These are phyloP conservation scores for Paradendryphiella salina DNA, from an alignment of 2,329 filamentous ascomycete species.

Conservation along the genomic window DNA sequence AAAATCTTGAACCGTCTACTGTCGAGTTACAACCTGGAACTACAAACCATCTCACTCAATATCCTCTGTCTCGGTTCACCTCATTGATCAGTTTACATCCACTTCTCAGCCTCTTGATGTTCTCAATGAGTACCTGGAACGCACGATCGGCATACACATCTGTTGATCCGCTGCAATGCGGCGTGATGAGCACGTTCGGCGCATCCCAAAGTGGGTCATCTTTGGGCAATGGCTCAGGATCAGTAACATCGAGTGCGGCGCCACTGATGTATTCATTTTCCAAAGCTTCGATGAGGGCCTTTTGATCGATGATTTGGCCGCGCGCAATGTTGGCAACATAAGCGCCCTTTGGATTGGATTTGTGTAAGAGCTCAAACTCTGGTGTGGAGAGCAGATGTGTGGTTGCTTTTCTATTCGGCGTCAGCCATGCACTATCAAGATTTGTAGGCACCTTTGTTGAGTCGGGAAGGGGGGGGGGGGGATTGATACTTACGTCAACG, in stretches of 20 bases:
- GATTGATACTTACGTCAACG: slow-evolving; percentile 53
- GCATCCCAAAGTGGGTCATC: slow-evolving; percentile 71
- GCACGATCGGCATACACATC: slow-evolving; percentile 60
- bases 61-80: slow-evolving; percentile 63
- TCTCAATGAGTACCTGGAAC: slow-evolving; percentile 61
- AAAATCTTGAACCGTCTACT: neutral
- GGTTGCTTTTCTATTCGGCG: slow-evolving; percentile 49
- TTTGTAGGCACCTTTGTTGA: neutral
- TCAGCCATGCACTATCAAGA: neutral
- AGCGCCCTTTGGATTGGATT: slow-evolving; percentile 50
- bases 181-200: slow-evolving; percentile 70
- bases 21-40: neutral
- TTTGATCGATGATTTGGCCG: slow-evolving; percentile 64
- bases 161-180: slow-evolving; percentile 62
- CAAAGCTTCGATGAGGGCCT: slow-evolving; percentile 66
- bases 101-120: slow-evolving; percentile 57
- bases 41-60: slow-evolving; percentile 47
- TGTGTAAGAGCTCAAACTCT: slow-evolving; percentile 61
- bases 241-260: slow-evolving; percentile 76
- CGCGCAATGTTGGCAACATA: slow-evolving; percentile 74
- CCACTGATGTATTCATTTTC: slow-evolving; percentile 61
- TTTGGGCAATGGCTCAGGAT: slow-evolving; percentile 73
- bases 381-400: slow-evolving; percentile 57
- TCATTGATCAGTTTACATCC: slow-evolving; percentile 64
- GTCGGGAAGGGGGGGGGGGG: no score